Evolutionary conservation across 1,284 basidiomycete species (phyloP), one percentile per base, ranked within the genome.

Genomic region (Ceratobasidium sp.): DNA sequence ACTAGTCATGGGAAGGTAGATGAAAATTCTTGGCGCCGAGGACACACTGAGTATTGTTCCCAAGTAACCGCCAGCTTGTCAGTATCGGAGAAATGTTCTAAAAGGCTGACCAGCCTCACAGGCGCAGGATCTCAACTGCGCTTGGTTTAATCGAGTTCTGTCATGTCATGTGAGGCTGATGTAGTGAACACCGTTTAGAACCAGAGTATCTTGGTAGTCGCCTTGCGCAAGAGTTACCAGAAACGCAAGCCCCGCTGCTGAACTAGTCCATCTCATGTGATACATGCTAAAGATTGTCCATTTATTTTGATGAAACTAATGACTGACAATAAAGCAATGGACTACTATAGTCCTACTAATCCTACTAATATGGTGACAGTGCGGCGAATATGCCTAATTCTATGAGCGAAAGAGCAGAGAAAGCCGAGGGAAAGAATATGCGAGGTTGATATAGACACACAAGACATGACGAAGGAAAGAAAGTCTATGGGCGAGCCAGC

Each of bases 401-500:
- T 71, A 71, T 71, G 57, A 60, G 52, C 36, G 64, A 62, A 55
- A 48, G 60, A 62, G 45, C 39, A 50, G 32, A 62, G 60, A 48
- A 45, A 50, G 60, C 53, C 32, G 45, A 65, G 48, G 18, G 62
- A 65, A n/a, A 50, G 64, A 71, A 39, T 46, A 70, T 71, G 69
- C 69, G 43, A 71, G 69, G 57, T 62, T 41, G 60, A 62, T 72
- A 72, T 57, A 50, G 50, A 57, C 71, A 48, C 52, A 60, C 36
- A 30, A 58, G 45, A 61, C 30, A 26, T 52, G 34, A 76, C 21
- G 28, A 62, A 50, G 60, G 14, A 50, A 50, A 23, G 45, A 71
- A 41, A 34, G 57, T 59, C 46, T 71, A 71, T 48, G 69, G 69
- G 69, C 69, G 69, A 71, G 69, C 55, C 45, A 93, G 86, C 79